A percentile compares a stretch with the other conserved stretches of the same genome.
These are phyloP conservation scores for Trapa incisa DNA, from an alignment of 345 rosid species.

Conservation along the genomic window DNA sequence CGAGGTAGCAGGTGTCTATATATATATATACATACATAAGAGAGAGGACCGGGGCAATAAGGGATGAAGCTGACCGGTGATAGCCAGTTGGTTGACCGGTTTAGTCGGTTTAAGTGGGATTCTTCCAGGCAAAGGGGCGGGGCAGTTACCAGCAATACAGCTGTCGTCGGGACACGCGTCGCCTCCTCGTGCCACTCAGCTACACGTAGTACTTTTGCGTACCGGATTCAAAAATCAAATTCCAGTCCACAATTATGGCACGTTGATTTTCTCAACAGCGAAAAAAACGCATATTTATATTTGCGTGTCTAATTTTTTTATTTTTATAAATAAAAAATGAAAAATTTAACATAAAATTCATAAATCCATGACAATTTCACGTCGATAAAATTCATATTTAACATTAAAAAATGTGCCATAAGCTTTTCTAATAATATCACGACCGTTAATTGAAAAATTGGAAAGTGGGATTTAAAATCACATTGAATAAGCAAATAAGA, in stretches of 20 bases:
- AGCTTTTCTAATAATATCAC: no score
- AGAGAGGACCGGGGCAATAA: background rate
- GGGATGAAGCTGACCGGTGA: constrained; percentile 34
- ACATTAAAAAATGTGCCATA: no score
- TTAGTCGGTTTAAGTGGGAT: constrained; percentile 28
- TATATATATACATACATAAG: background rate
- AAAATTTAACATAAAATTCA: no score
- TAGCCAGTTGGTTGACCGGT: constrained; percentile 46
- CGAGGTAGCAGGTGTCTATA: background rate
- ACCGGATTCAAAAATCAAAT: background rate
- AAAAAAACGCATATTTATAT: background rate
- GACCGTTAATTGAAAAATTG: background rate
- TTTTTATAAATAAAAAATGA: no score
- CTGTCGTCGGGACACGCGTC: constrained; percentile 56
- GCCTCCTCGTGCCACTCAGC: constrained; percentile 5
- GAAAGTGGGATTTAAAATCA: background rate
- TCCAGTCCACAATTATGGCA: constrained; percentile 1
- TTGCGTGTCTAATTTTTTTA: background rate
- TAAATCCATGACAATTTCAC: no score
- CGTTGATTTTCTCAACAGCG: background rate
- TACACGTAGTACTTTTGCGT: constrained; percentile 31
- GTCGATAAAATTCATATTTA: no score
- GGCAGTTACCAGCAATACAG: constrained; percentile 58
- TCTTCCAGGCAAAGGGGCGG: constrained; percentile 32
- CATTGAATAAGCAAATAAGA: background rate